These are phyloP conservation scores for Pichia cabralensis DNA, from an alignment of 805 yeast genomes.

Conservation along the genomic window DNA sequence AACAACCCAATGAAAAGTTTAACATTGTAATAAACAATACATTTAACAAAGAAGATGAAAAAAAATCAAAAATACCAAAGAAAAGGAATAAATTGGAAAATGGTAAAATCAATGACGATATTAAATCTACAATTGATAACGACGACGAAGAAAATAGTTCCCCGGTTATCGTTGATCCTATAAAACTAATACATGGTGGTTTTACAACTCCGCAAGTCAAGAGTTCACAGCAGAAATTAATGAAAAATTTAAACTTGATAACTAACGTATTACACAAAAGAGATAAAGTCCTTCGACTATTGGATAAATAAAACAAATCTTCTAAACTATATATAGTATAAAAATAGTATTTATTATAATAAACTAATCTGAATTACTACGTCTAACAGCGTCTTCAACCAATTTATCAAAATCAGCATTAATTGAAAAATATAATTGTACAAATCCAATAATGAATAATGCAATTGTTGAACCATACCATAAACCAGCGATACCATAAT, in stretches of 20 bases:
- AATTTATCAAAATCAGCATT: conserved; percentile 41
- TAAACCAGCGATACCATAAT: conserved; percentile 29
- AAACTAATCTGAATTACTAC: conserved; percentile 20
- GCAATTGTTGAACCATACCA: conserved; percentile 29
- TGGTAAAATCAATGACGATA: too few relatives aligned
- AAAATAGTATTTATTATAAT: not conserved
- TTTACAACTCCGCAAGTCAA: conserved; percentile 20
- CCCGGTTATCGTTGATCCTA: conserved; percentile 13
- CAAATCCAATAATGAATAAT: conserved; percentile 32
- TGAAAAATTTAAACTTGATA: conserved; percentile 5
- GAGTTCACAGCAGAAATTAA: conserved; percentile 13
- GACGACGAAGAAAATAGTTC: too few relatives aligned
- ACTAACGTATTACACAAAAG: conserved; percentile 10
- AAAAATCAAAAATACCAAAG: not conserved
- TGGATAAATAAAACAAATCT: not conserved
- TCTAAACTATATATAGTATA: not conserved
- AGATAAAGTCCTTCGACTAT: conserved; percentile 4
- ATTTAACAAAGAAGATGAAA: not conserved
- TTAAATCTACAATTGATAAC: too few relatives aligned
- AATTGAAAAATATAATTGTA: conserved; percentile 39
- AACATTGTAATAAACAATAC: not conserved
- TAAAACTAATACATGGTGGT: conserved; percentile 21
- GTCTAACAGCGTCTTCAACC: conserved; percentile 34
- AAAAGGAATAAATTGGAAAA: too few relatives aligned
- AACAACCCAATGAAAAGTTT: conserved; percentile 15